Evolutionary conservation across 2,329 filamentous ascomycete genomes (phyloP), one percentile per base, ranked within the genome.

Genomic region (Meredithiella fracta): DNA sequence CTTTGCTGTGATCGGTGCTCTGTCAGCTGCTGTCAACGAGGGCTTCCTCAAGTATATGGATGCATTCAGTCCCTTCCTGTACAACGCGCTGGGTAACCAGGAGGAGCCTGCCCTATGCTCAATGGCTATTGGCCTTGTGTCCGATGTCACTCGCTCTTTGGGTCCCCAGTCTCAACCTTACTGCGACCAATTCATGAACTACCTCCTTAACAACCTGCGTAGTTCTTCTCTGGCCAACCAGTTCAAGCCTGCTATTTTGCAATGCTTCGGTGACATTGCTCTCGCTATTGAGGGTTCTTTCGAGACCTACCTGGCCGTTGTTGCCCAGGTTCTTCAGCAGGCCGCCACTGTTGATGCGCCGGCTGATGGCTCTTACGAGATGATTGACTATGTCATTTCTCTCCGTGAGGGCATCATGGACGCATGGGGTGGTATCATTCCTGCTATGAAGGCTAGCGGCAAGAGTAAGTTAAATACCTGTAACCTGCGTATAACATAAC

Each of bases 21-120:
- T 98, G 59, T 86, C 92, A 42, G 94, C 86, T 64, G 86, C 90
- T 40, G 77, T 97, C 64, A 90, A 96, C 66, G 87, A 89, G 55
- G 88, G 91, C 62, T 98, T 98, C 68, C 74, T 84, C 67, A 92
- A 94, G 73, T 98, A 98, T 74, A 97, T 98, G 91, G 88, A 95
- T 44, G 80, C 87, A 1, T 98, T 98, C 70, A 77, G 82, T 47
- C 89, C 89, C 8, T 96, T 88, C 79, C 75, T 98, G 55, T 92
- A 92, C 76, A 94, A 88, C 63, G 92, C 92, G 26, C 81, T 98
- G 29, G 85, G 83, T 65, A 97, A 97, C 75, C 89, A 95, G 67
- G 91, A 98, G 61, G 92, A 96, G 72, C 86, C 90, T 37, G 85
- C 82, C 68, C 78, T 97, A 60, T 97, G 92, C 76, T 85, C 91